A percentile compares a stretch with the other conserved stretches of the same genome.
Evolutionary conservation across 371 early-diverging fungal species (phyloP).

Genomic region (Apophysomyces variabilis): DNA sequence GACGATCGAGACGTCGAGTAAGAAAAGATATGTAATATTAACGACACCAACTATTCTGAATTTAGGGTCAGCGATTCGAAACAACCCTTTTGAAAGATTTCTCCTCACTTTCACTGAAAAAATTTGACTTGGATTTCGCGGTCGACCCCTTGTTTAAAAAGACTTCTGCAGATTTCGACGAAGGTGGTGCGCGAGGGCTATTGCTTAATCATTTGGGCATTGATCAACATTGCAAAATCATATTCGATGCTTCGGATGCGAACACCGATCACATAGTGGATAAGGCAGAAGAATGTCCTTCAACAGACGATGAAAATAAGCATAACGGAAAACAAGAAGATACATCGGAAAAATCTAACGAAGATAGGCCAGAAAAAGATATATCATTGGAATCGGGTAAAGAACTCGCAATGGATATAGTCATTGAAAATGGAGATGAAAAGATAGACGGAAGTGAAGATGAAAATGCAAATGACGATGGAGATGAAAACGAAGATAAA

Average conservation of each 20-base stretch:
- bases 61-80: conserved; percentile 51
- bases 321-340: neutral
- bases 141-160: conserved; percentile 98
- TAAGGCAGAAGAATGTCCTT: neutral
- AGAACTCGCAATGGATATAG: neutral
- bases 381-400: conserved; percentile 23
- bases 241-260: conserved; percentile 94
- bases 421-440: neutral
- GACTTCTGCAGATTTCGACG: conserved; percentile 97
- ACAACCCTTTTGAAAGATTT: conserved; percentile 86
- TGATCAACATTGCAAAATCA: conserved; percentile 82
- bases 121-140: conserved; percentile 89
- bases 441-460: conserved; percentile 18
- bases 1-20: conserved; percentile 43
- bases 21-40: neutral
- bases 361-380: conserved; percentile 35
- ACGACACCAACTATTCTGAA: conserved; percentile 6
- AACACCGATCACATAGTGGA: conserved; percentile 32
- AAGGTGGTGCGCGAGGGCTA: conserved; percentile 95
- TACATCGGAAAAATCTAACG: conserved; percentile 23
- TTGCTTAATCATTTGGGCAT: conserved; percentile 86
- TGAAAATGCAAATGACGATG: neutral
- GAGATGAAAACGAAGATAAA: neutral
- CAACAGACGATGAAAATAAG: neutral
- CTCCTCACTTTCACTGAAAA: conserved; percentile 77